Percentiles rank a stretch among this genome's conserved stretches.
Conservation (phyloP, 208 protist genomes). For the Leishmania tropica region DNA sequence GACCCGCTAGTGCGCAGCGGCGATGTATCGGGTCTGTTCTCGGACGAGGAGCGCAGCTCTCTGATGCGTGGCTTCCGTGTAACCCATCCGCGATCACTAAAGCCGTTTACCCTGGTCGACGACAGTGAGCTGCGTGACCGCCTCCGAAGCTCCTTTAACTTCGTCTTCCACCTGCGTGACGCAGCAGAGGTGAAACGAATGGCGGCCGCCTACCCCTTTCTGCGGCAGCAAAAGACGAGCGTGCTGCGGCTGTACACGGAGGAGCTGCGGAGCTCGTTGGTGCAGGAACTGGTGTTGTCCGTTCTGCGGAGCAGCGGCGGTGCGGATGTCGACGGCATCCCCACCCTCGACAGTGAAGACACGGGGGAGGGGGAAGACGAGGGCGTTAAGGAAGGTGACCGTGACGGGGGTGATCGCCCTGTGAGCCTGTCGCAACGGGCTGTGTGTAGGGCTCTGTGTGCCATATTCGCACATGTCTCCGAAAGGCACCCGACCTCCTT, state of each 20-base stretch:
- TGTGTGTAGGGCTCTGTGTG: constrained; percentile 27
- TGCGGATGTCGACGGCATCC: constrained; percentile 15
- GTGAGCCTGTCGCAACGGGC: constrained; percentile 11
- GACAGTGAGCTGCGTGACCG: constrained; percentile 59
- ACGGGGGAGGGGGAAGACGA: neutral
- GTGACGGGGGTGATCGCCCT: constrained; percentile 14
- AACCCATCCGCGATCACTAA: constrained; percentile 30
- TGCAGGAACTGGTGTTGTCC: constrained; percentile 43
- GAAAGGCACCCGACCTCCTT: constrained; percentile 32
- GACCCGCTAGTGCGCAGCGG: constrained; percentile 69
- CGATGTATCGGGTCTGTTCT: constrained; percentile 72
- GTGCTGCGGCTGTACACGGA: constrained; percentile 36
- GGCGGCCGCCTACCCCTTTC: constrained; percentile 44
- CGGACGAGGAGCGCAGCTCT: constrained; percentile 53
- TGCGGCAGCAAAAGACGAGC: constrained; percentile 28
- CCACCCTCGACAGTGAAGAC: constrained; percentile 20
- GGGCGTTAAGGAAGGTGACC: neutral
- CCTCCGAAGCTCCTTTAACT: constrained; percentile 56
- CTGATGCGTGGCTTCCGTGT: constrained; percentile 41
- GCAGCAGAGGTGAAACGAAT: constrained; percentile 38
- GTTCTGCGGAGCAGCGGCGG: constrained; percentile 28
- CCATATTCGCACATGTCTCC: constrained; percentile 20
- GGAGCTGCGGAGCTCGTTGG: constrained; percentile 24
- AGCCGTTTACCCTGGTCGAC: constrained; percentile 38
- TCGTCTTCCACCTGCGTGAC: constrained; percentile 55